Evolutionary conservation across 2,329 filamentous ascomycete genomes (phyloP).

Genomic region (Sclerotinia subarctica): DNA sequence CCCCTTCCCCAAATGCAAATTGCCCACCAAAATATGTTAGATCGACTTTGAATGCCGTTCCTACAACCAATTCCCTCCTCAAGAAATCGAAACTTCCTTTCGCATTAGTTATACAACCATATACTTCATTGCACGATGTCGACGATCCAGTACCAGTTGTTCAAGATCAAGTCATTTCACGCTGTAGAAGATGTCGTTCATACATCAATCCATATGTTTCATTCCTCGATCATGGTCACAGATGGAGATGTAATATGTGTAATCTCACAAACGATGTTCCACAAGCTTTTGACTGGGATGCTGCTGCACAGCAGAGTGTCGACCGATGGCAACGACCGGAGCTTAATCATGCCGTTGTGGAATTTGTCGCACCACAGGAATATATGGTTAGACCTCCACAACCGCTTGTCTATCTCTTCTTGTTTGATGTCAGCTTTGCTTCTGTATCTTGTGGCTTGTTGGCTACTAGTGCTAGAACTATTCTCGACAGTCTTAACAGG

Average conservation of each 20-base stretch:
- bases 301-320: conserved; percentile 81
- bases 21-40: conserved; percentile 92
- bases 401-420: conserved; percentile 90
- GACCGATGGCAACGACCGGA: conserved; percentile 91
- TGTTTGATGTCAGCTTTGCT: conserved; percentile 90
- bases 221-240: conserved; percentile 93
- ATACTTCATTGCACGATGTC: conserved; percentile 85
- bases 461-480: conserved; percentile 88
- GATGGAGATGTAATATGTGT: conserved; percentile 99
- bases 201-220: conserved; percentile 98
- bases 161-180: conserved; percentile 94
- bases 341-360: conserved; percentile 92
- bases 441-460: conserved; percentile 86
- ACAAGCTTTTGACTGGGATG: conserved; percentile 99
- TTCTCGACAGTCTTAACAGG: conserved; percentile 88
- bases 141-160: conserved; percentile 90
- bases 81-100: conserved; percentile 98
- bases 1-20: conserved; percentile 85
- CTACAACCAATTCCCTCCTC: conserved; percentile 84
- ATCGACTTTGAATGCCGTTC: conserved; percentile 90
- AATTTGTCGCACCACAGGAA: conserved; percentile 96
- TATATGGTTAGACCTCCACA: conserved; percentile 99
- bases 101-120: conserved; percentile 93
- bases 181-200: conserved; percentile 90
- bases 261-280: conserved; percentile 98